These are phyloP conservation scores for Aspergillus texensis DNA, from an alignment of 2,329 filamentous ascomycete species.

Conservation along the genomic window DNA sequence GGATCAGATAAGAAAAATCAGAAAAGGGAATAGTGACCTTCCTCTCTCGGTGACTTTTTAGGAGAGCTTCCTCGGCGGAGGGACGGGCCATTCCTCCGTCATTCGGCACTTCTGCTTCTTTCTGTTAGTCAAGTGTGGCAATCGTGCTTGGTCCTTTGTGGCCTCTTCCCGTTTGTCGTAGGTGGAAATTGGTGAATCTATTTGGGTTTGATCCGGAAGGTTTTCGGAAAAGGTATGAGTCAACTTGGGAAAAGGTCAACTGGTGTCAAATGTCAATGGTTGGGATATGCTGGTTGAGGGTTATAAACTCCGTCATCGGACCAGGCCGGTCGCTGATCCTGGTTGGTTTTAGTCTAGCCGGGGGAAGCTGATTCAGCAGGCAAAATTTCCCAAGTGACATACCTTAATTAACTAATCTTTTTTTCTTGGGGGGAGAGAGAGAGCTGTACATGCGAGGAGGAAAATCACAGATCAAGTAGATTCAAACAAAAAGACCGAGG, in stretches of 20 bases:
- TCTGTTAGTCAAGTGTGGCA: background rate
- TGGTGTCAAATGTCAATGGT: background rate
- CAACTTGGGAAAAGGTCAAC: background rate
- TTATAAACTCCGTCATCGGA: constrained; percentile 28
- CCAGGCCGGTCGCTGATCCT: background rate
- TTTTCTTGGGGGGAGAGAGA: background rate
- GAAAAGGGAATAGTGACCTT: background rate
- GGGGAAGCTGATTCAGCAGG: constrained; percentile 20
- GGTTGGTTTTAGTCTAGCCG: constrained; percentile 15
- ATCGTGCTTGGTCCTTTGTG: background rate
- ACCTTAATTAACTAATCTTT: too few relatives aligned
- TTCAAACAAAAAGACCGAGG: too few relatives aligned
- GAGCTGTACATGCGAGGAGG: too few relatives aligned
- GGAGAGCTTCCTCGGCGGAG: constrained; percentile 8
- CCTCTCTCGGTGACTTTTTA: background rate
- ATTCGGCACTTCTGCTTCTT: constrained; percentile 21
- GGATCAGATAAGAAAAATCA: constrained; percentile 12
- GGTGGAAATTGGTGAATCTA: background rate
- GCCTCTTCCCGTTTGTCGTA: background rate
- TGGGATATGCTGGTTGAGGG: background rate
- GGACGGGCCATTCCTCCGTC: constrained; percentile 20
- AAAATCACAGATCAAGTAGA: background rate
- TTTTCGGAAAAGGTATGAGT: background rate
- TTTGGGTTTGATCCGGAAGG: background rate
- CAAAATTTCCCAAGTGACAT: background rate